Conservation (phyloP, 192 early-diverging fungal species). For the Coemansia sp. region DNA sequence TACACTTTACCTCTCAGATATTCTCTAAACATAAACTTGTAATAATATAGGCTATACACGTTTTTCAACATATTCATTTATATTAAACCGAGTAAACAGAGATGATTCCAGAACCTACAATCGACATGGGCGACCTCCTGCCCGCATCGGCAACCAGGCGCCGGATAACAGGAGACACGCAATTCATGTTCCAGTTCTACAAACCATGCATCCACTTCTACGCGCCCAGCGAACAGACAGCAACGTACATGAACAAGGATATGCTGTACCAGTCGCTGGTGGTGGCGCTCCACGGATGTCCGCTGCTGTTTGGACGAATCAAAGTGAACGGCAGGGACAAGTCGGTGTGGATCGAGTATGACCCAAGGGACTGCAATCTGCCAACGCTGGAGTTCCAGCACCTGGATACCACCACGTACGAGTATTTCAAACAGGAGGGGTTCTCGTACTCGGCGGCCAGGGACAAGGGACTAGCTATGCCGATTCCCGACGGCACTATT, state of each 20-base stretch:
- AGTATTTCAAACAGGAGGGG: slow-evolving; percentile 6
- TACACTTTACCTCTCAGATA: background rate
- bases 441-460: slow-evolving; percentile 32
- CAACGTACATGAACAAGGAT: slow-evolving; percentile 9
- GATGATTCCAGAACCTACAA: background rate
- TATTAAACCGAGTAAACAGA: background rate
- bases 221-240: slow-evolving; percentile 6
- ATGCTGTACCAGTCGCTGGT: slow-evolving; percentile 13
- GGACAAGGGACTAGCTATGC: slow-evolving; percentile 18
- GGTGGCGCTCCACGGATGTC: slow-evolving; percentile 28
- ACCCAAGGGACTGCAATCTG: slow-evolving; percentile 15
- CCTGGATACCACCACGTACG: slow-evolving; percentile 8
- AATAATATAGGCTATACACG: no score
- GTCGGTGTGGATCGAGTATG: slow-evolving; percentile 23
- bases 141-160: slow-evolving; percentile 11
- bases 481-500: slow-evolving; percentile 34
- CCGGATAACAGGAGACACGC: slow-evolving; percentile 36
- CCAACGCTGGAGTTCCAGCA: slow-evolving; percentile 36
- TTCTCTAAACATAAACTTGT: background rate
- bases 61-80: no score
- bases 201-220: slow-evolving; percentile 48
- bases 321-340: slow-evolving; percentile 16
- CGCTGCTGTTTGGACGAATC: slow-evolving; percentile 29
- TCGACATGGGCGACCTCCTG: slow-evolving; percentile 21
- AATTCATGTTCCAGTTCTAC: slow-evolving; percentile 57